Conservation (phyloP, 75 land plant species). For the Cunninghamia lanceolata region DNA sequence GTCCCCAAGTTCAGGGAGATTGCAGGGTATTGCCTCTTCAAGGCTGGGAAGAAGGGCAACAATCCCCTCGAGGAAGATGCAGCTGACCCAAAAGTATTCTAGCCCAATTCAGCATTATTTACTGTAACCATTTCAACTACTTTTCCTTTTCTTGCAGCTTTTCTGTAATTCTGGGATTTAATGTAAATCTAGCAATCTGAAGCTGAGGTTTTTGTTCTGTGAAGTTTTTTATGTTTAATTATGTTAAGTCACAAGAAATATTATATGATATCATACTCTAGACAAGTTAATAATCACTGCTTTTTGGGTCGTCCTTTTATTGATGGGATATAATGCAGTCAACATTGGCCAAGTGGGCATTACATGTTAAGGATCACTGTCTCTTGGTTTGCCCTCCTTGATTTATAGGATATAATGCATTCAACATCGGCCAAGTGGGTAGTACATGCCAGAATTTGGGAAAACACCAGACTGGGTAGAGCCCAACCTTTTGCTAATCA, state of each 20-base stretch:
- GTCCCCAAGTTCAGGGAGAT: conserved; percentile 90
- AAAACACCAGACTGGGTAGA: too few species aligned
- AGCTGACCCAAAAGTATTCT: conserved; percentile 24
- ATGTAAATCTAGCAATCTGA: not conserved
- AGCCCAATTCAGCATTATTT: not conserved
- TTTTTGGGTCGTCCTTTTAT: not conserved
- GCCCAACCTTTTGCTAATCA: not conserved
- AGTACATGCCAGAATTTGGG: too few species aligned
- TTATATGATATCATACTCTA: not conserved
- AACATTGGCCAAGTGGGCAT: not conserved
- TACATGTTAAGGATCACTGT: not conserved
- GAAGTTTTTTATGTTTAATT: not conserved
- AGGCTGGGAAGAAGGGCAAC: conserved; percentile 38
- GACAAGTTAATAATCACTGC: not conserved
- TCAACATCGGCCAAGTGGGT: not conserved
- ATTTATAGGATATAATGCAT: not conserved
- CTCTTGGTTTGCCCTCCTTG: not conserved
- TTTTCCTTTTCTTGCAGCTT: not conserved
- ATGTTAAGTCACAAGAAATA: not conserved
- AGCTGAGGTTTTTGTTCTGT: not conserved
- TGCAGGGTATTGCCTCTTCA: conserved; percentile 69
- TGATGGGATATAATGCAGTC: not conserved
- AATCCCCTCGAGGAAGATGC: not conserved
- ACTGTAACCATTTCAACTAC: not conserved
- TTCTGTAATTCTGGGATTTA: not conserved